Evolutionary conservation across 306 rosid species (phyloP).

Genomic region (Heteromeles arbutifolia): DNA sequence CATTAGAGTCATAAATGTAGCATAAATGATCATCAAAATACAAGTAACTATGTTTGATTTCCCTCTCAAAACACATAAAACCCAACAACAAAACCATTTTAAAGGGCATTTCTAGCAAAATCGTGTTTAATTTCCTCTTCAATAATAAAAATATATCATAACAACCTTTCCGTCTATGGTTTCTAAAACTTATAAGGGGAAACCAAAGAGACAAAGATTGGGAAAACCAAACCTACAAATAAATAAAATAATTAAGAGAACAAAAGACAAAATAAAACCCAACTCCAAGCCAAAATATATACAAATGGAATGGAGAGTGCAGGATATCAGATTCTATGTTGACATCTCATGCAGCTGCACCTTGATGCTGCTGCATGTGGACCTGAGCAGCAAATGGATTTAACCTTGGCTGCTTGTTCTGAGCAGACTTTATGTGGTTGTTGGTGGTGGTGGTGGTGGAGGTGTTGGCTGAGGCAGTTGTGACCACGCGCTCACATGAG

Average conservation of each 20-base stretch:
- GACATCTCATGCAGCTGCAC: constrained; percentile 27
- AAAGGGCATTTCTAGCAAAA: not conserved
- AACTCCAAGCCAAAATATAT: constrained; percentile 18
- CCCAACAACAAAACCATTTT: not conserved
- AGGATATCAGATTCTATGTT: not conserved
- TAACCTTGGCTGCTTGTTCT: constrained; percentile 23
- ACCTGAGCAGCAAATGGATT: constrained; percentile 20
- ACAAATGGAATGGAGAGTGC: constrained; percentile 16
- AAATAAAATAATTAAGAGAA: not conserved
- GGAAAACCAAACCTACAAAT: not conserved
- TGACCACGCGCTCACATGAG: constrained; percentile 74
- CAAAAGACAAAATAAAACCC: not conserved
- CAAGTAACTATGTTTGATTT: not conserved
- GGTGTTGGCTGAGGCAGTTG: constrained; percentile 27
- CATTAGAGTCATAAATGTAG: not conserved
- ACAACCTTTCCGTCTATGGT: not conserved
- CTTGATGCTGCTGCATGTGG: constrained; percentile 23
- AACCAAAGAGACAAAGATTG: not conserved
- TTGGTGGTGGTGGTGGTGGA: not conserved
- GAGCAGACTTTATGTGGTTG: constrained; percentile 14
- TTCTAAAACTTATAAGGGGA: not conserved
- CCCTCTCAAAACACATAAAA: not conserved
- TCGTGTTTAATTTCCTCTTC: not conserved
- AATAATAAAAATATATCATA: constrained; percentile 12
- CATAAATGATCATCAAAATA: not conserved